These are phyloP conservation scores for Pythium plurisporium DNA, from an alignment of 352 stramenopile species.

Conservation along the genomic window DNA sequence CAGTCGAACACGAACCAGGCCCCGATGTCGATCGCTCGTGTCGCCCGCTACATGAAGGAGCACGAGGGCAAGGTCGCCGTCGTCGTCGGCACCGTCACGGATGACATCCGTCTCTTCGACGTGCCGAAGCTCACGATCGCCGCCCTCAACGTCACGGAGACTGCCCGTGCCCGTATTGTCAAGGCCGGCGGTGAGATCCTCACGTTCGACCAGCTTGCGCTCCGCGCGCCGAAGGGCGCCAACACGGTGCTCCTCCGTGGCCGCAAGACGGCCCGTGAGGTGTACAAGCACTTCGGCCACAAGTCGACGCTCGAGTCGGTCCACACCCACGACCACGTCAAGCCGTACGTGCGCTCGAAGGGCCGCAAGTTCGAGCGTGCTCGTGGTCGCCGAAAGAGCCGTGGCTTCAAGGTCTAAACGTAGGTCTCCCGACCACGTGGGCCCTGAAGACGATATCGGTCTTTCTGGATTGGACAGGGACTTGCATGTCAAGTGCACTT, in stretches of 20 bases:
- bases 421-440: constrained; percentile 4
- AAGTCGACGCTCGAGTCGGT: constrained; percentile 95
- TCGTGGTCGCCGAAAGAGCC: constrained; percentile 97
- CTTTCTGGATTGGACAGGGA: constrained; percentile 16
- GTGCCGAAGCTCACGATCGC: constrained; percentile 96
- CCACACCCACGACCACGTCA: constrained; percentile 98
- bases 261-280: constrained; percentile 95
- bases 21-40: constrained; percentile 94
- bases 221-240: constrained; percentile 95
- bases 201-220: constrained; percentile 99
- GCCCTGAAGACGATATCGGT: constrained; percentile 17
- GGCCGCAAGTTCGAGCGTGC: constrained; percentile 99
- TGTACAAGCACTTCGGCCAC: constrained; percentile 99
- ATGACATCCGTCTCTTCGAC: constrained; percentile 97
- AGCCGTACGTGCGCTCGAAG: constrained; percentile 98
- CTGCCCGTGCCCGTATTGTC: constrained; percentile 95
- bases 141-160: constrained; percentile 98
- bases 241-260: constrained; percentile 99
- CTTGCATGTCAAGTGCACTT: constrained; percentile 9
- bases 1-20: constrained; percentile 99
- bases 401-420: constrained; percentile 99
- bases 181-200: constrained; percentile 98
- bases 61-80: constrained; percentile 99
- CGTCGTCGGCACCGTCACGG: constrained; percentile 97
- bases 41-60: constrained; percentile 97